Base-by-base conservation (phyloP, 192 early-diverging fungal species). In the Entomortierella chlamydospora region DNA sequence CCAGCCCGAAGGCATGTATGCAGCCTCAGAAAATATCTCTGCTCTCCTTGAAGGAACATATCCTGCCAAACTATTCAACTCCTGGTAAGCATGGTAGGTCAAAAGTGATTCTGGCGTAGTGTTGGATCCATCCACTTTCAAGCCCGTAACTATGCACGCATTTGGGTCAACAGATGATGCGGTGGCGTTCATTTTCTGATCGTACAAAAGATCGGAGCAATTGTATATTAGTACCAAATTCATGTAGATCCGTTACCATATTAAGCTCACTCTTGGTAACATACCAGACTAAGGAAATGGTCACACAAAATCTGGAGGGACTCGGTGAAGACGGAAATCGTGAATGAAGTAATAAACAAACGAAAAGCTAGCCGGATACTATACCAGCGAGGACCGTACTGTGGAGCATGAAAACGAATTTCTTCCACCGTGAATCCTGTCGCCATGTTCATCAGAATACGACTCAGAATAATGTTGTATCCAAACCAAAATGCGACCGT, bases 81-180 rank as follows among this genome's bases (percentile, higher is more conserved):
- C 76, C 57, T 79, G 76, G 68, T 61, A 79, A 6, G 76, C 76
- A 61, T 79, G 76, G 22, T 79, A 79, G 1, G 67, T 79, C 49
- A 79, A 34, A 0, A 79, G 57, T 0, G 61, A 51, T 20, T 79
- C 68, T 22, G 67, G 68, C 0, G 55, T 62, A 0, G 41, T 58
- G 33, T 56, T 70, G 28, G 62, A 64, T 56, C 62, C 68, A 9
- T 64, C 62, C 39, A 65, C 61, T 18, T 79, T 79, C 42, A 79
- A 22, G 47, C 76, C 76, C 10, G 76, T 54, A 20, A 70, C 51
- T 41, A 70, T 37, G 28, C 76, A 79, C 15, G 76, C 76, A 37
- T 58, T 70, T 5, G 76, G 68, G 22, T 79, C 76, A 25, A 79
- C 58, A 18, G 76, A 79, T 31, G 37, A 22, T n/a, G 56, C 39